These are phyloP conservation scores for Sutorius australiensis DNA, from an alignment of 768 basidiomycete genomes.

Conservation along the genomic window DNA sequence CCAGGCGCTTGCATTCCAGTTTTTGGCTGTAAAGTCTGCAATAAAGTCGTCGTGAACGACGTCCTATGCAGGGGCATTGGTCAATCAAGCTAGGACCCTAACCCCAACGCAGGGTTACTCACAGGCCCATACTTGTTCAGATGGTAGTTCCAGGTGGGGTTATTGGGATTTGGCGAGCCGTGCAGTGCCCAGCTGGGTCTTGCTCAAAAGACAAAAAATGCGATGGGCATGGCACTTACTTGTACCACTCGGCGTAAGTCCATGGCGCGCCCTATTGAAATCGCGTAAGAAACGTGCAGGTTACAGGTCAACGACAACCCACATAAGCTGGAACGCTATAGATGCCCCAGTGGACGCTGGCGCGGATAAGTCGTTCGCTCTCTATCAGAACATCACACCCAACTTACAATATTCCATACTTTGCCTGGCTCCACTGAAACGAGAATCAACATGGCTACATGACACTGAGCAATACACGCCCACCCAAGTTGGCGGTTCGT, in stretches of 20 bases:
- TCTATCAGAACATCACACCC: not conserved
- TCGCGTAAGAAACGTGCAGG: not conserved
- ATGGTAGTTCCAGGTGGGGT: conserved; percentile 48
- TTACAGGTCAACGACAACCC: not conserved
- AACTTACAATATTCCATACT: conserved; percentile 49
- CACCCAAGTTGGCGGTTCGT: conserved; percentile 57
- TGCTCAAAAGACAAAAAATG: not conserved
- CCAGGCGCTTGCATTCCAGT: conserved; percentile 55
- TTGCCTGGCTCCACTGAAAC: conserved; percentile 46
- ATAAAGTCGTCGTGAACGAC: conserved; percentile 60
- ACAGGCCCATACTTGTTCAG: conserved; percentile 42
- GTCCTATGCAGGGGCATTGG: conserved; percentile 26
- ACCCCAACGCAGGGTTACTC: not conserved
- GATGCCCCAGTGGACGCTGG: conserved; percentile 50
- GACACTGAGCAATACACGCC: conserved; percentile 4
- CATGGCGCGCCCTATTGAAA: conserved; percentile 34
- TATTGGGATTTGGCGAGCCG: conserved; percentile 34
- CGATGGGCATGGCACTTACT: conserved; percentile 33
- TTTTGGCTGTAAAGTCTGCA: conserved; percentile 45
- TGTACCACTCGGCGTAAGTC: conserved; percentile 54
- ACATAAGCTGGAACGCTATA: conserved; percentile 47
- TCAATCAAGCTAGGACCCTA: not conserved
- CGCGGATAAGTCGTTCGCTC: not conserved
- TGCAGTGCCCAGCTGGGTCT: conserved; percentile 37
- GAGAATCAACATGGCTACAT: not conserved